Evolutionary conservation across 352 stramenopile genomes (phyloP).

Genomic region (Globisporangium cederbergense): DNA sequence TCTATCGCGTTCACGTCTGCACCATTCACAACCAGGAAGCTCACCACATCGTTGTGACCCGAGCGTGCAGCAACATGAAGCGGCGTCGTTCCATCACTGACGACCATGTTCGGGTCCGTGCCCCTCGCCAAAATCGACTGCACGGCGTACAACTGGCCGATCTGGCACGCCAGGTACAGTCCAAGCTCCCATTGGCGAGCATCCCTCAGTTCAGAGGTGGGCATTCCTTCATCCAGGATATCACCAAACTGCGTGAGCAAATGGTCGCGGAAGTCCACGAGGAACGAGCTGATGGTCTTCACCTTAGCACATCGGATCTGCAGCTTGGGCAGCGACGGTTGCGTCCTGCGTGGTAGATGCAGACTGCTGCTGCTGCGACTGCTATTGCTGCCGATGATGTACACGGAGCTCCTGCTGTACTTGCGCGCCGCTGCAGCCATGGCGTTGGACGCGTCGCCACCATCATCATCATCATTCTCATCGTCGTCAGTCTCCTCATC

Average conservation of each 20-base stretch:
- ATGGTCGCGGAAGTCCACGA: slow-evolving; percentile 48
- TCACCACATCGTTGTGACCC: slow-evolving; percentile 44
- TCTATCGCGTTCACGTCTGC: slow-evolving; percentile 42
- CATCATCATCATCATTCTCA: not conserved
- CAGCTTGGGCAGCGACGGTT: slow-evolving; percentile 33
- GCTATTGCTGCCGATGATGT: slow-evolving; percentile 10
- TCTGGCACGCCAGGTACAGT: slow-evolving; percentile 47
- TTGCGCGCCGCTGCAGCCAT: slow-evolving; percentile 11
- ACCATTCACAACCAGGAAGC: slow-evolving; percentile 37
- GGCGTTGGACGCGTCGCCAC: not conserved
- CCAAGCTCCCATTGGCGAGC: slow-evolving; percentile 49
- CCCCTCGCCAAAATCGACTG: slow-evolving; percentile 40
- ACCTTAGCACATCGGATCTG: slow-evolving; percentile 29
- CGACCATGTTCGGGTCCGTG: slow-evolving; percentile 35
- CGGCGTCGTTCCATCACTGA: slow-evolving; percentile 34
- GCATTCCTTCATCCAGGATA: slow-evolving; percentile 3
- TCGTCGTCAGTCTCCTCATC: slow-evolving; percentile 7
- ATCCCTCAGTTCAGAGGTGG: slow-evolving; percentile 16
- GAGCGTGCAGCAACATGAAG: slow-evolving; percentile 46
- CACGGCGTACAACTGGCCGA: slow-evolving; percentile 42
- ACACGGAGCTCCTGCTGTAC: slow-evolving; percentile 14
- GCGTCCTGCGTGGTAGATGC: slow-evolving; percentile 9
- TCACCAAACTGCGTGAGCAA: slow-evolving; percentile 34
- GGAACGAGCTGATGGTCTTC: slow-evolving; percentile 33
- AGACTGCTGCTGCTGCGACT: not conserved